phyloP scores from a whole-genome alignment of 768 basidiomycete species.

The Agrocybe praecox region DNA sequence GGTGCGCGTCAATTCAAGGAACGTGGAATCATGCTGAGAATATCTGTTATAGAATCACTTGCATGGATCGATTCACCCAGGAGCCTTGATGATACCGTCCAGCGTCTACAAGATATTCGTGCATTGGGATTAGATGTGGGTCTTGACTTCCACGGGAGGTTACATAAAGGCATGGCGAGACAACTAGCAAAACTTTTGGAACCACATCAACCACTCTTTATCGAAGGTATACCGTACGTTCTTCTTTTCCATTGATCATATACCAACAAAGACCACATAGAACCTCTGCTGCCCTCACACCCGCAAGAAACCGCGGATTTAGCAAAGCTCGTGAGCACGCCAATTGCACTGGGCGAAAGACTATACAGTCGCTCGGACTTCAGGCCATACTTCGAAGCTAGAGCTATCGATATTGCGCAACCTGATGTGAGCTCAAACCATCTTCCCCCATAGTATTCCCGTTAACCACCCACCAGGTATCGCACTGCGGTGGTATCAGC shows the following conservation, averaged over 20 bases:
- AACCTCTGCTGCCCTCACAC: conserved; percentile 62
- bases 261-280: conserved; percentile 23
- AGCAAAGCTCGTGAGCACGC: conserved; percentile 52
- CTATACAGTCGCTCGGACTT: conserved; percentile 65
- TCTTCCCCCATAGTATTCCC: background rate
- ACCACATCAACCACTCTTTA: conserved; percentile 61
- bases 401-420: conserved; percentile 70
- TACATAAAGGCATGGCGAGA: conserved; percentile 72
- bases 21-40: background rate
- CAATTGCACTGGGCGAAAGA: conserved; percentile 65
- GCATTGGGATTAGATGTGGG: conserved; percentile 64
- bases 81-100: conserved; percentile 49
- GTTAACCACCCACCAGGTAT: conserved; percentile 34
- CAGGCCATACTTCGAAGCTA: conserved; percentile 63
- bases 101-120: conserved; percentile 54
- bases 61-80: conserved; percentile 66
- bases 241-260: background rate
- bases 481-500: conserved; percentile 62
- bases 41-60: conserved; percentile 28
- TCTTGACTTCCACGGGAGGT: conserved; percentile 69
- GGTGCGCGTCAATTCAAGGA: conserved; percentile 29
- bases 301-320: conserved; percentile 65
- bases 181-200: conserved; percentile 66
- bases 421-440: conserved; percentile 49
- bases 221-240: conserved; percentile 47